Evolutionary conservation across 2,329 filamentous ascomycete genomes (phyloP).

Genomic region (Zymoseptoria brevis): DNA sequence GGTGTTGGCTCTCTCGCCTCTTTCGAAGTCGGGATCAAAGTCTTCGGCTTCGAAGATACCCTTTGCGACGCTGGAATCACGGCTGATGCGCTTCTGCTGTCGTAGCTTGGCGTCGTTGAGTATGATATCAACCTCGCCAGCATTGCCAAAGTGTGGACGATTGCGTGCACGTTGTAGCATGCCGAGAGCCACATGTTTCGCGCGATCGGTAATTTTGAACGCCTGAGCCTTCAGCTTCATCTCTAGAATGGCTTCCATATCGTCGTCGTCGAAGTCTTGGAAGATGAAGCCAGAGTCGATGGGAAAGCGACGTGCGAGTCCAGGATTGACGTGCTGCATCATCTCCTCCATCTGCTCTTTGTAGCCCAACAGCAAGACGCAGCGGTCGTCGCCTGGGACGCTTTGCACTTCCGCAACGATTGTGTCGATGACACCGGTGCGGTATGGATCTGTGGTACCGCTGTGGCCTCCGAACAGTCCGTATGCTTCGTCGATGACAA

Average conservation of each 20-base stretch:
- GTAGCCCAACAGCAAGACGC: conserved; percentile 64
- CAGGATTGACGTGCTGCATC: conserved; percentile 68
- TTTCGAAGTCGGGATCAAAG: conserved; percentile 54
- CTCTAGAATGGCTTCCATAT: conserved; percentile 53
- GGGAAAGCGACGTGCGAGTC: conserved; percentile 58
- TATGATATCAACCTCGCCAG: conserved; percentile 64
- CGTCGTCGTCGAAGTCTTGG: conserved; percentile 55
- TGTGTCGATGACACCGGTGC: conserved; percentile 61
- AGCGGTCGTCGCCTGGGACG: conserved; percentile 61
- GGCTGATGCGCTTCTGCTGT: conserved; percentile 40
- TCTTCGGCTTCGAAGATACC: conserved; percentile 41
- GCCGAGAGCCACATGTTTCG: conserved; percentile 48
- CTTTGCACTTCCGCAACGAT: conserved; percentile 67
- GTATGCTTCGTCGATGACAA: conserved; percentile 77
- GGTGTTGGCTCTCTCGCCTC: conserved; percentile 40
- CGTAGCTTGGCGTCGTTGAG: conserved; percentile 49
- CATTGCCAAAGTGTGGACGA: conserved; percentile 62
- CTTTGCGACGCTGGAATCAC: conserved; percentile 19
- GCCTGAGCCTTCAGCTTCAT: conserved; percentile 54
- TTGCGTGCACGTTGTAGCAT: conserved; percentile 55
- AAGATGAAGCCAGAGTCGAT: conserved; percentile 58
- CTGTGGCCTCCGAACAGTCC: conserved; percentile 45
- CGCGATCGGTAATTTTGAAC: conserved; percentile 46
- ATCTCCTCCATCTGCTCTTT: conserved; percentile 61
- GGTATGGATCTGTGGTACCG: conserved; percentile 44